Evolutionary conservation across 768 basidiomycete genomes (phyloP), one percentile per base, ranked within the genome.

Genomic region (Pisolithus sp.): DNA sequence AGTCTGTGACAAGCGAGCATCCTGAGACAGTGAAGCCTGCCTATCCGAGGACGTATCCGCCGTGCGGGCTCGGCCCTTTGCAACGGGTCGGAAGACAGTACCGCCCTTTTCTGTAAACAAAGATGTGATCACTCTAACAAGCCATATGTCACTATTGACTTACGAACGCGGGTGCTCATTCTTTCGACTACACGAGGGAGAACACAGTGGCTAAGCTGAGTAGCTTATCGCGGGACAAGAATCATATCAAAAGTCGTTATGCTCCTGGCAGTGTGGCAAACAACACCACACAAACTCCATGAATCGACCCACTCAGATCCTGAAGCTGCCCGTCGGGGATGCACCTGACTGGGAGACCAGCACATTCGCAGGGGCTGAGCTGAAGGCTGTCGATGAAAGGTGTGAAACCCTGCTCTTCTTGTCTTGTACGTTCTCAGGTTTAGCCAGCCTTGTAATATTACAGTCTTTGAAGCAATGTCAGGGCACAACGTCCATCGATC

Each of bases 401-500:
- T 81, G 42, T 52, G 50, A 23, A 28, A 38, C 28, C 17, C 9
- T 30, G 21, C 1, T 2, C 28, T 49, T 23, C 34, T 12, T 34
- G 7, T 37, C 36, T 17, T 42, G 34, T 53, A 51, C 42, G 15
- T 47, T n/a, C 20, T 47, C 59, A 49, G 54, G 57, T 39, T 42
- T 30, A 13, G 34, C 15, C 48, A 89, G 88, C 63, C 74, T 73
- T 50, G 77, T 86, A 7, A 68, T 89, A 28, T 60, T 81, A 8
- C 82, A 82, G 52, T 86, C 88, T 0, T 68, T 90, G 49, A 80
- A 77, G 57, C 87, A 88, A 76, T 90, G 86, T 83, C 50, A 56
- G 46, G 49, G 26, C 50, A 57, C 34, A 48, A 53, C 20, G 52
- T 55, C 48, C 51, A 48, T 51, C 37, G 45, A 20, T 53, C 53